Conservation (phyloP, 345 rosid genomes). For the Lumnitzera racemosa region DNA sequence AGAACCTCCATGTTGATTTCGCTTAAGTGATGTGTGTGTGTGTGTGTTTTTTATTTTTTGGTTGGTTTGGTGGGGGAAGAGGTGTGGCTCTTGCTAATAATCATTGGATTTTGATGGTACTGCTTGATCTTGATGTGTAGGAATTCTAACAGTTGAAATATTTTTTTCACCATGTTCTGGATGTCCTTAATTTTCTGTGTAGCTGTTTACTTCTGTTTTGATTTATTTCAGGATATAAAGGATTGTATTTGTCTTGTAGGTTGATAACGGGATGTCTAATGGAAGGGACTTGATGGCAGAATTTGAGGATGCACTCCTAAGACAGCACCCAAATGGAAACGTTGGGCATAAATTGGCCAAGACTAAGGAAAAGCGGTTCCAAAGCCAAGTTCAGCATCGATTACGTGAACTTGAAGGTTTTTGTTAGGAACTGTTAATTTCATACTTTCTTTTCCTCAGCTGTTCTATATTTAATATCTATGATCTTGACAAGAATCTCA, state of each 20-base stretch:
- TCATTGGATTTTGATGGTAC: too few species aligned
- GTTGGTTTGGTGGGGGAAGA: too few species aligned
- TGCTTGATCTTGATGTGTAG: too few species aligned
- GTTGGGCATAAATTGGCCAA: slow-evolving; percentile 50
- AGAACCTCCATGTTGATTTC: not conserved
- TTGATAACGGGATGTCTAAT: slow-evolving; percentile 19
- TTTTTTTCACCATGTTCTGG: not conserved
- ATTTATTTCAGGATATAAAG: not conserved
- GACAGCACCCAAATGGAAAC: slow-evolving; percentile 45
- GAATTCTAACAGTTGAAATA: too few species aligned
- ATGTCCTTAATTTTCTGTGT: not conserved
- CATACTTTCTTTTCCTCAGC: slow-evolving; percentile 2
- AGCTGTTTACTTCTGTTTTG: not conserved
- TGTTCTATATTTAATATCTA: not conserved
- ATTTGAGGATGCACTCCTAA: slow-evolving; percentile 76
- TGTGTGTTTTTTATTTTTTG: too few species aligned
- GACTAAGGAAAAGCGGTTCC: slow-evolving; percentile 42
- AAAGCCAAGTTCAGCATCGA: slow-evolving; percentile 60
- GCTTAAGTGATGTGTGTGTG: too few species aligned
- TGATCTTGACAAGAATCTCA: too few species aligned
- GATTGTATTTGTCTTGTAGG: slow-evolving; percentile 25
- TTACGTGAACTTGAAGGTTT: slow-evolving; percentile 83
- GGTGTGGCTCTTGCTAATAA: too few species aligned
- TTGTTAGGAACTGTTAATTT: slow-evolving; percentile 3
- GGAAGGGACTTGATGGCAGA: slow-evolving; percentile 66